Percentiles rank a stretch among this genome's conserved stretches.
Conservation (phyloP, 2,329 filamentous ascomycete species). For the Aureobasidium sp. region DNA sequence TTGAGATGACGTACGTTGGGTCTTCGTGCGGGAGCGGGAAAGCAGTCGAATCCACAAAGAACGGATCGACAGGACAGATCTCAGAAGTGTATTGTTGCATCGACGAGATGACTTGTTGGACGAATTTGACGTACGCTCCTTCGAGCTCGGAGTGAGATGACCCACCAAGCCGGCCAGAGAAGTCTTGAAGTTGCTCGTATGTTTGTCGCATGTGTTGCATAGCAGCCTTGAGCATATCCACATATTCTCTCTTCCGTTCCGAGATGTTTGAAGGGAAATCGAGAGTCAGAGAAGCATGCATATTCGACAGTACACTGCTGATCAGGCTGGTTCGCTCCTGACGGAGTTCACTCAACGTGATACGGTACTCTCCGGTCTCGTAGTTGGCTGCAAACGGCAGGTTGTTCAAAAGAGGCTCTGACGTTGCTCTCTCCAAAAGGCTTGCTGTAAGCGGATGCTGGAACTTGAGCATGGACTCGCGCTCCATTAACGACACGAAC, state of each 20-base stretch:
- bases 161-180: neutral
- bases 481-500: constrained; percentile 48
- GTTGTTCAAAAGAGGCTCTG: constrained; percentile 45
- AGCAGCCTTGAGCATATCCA: constrained; percentile 43
- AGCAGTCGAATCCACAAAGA: constrained; percentile 51
- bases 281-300: constrained; percentile 42
- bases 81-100: constrained; percentile 53
- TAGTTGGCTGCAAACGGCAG: constrained; percentile 45
- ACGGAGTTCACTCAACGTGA: constrained; percentile 44
- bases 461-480: constrained; percentile 52
- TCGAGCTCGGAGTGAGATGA: constrained; percentile 24
- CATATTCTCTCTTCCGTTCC: constrained; percentile 39
- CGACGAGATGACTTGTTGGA: constrained; percentile 51
- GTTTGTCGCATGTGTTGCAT: constrained; percentile 55
- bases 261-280: constrained; percentile 23
- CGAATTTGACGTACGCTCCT: constrained; percentile 52
- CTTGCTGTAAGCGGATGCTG: constrained; percentile 50
- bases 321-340: constrained; percentile 47
- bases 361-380: constrained; percentile 32
- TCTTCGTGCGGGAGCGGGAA: constrained; percentile 54
- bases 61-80: constrained; percentile 47
- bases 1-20: constrained; percentile 54
- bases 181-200: constrained; percentile 44
- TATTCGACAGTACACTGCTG: constrained; percentile 49
- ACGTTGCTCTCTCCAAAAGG: constrained; percentile 39